Evolutionary conservation across 1,284 basidiomycete species (phyloP).

Genomic region (Trichosporon coremiiforme): DNA sequence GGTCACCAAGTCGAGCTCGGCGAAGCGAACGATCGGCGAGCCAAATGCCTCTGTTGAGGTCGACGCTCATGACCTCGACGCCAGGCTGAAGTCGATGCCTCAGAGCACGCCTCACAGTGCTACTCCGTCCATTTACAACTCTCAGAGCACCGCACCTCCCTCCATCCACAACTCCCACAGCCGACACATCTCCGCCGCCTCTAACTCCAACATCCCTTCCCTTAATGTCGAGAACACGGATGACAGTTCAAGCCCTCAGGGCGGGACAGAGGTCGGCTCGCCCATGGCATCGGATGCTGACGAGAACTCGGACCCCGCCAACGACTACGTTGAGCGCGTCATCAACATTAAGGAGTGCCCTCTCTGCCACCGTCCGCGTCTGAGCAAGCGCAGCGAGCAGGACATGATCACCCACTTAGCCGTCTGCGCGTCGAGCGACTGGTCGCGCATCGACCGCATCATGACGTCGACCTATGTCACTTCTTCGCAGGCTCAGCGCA

Average conservation of each 20-base stretch:
- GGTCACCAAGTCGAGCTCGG: constrained; percentile 68
- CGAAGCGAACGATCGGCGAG: constrained; percentile 63
- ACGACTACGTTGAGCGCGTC: constrained; percentile 71
- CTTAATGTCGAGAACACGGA: constrained; percentile 41
- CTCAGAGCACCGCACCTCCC: background rate
- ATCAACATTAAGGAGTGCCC: constrained; percentile 95
- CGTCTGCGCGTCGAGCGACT: constrained; percentile 89
- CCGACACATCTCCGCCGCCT: background rate
- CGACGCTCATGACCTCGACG: constrained; percentile 24
- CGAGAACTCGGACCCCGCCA: constrained; percentile 24
- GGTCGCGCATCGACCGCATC: constrained; percentile 82
- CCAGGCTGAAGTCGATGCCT: constrained; percentile 22
- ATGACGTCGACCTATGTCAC: constrained; percentile 94
- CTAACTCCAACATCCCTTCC: background rate
- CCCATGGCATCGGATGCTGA: constrained; percentile 27
- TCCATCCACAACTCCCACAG: background rate
- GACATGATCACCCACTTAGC: constrained; percentile 93
- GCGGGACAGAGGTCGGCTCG: constrained; percentile 15
- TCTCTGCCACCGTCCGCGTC: constrained; percentile 81
- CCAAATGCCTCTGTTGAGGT: background rate
- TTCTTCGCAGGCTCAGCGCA: constrained; percentile 90
- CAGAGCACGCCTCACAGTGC: constrained; percentile 1
- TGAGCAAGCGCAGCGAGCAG: constrained; percentile 82
- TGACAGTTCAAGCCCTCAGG: constrained; percentile 19
- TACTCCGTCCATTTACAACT: background rate